A percentile compares a stretch with the other conserved stretches of the same genome.
Conservation (phyloP, 2,329 filamentous ascomycete genomes). For the Aspergillus ruber region DNA sequence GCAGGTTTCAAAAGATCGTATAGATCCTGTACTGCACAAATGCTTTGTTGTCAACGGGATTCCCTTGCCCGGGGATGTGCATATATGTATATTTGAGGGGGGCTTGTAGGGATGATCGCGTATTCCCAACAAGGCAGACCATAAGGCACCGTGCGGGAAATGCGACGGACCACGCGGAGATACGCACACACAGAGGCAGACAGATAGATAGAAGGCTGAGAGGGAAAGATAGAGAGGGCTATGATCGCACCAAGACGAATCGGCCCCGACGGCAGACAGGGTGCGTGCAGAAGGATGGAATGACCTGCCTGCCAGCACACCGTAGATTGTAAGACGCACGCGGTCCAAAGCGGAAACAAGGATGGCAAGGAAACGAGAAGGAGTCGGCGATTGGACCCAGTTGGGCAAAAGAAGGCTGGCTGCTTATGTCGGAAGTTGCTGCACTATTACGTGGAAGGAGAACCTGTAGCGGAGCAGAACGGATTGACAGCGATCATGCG, state of each 20-base stretch:
- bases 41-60: constrained; percentile 20
- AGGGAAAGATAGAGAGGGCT: neutral
- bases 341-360: constrained; percentile 26
- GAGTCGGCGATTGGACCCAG: constrained; percentile 26
- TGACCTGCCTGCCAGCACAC: constrained; percentile 30
- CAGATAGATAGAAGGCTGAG: neutral
- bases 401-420: constrained; percentile 12
- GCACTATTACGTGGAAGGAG: constrained; percentile 30
- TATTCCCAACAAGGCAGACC: neutral
- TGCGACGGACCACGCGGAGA: constrained; percentile 9
- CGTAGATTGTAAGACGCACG: constrained; percentile 23
- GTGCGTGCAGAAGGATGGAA: constrained; percentile 25
- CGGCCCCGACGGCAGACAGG: constrained; percentile 20
- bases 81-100: neutral
- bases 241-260: constrained; percentile 8
- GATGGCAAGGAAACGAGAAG: constrained; percentile 12
- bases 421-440: constrained; percentile 23
- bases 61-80: neutral
- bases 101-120: neutral
- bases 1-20: constrained; percentile 19
- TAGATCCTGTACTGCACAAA: constrained; percentile 17
- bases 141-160: constrained; percentile 5
- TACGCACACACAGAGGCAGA: neutral
- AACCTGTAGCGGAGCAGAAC: constrained; percentile 18
- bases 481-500: neutral